Percentiles rank a stretch among this genome's conserved stretches.
These are phyloP conservation scores for Rubia yunnanensis DNA, from an alignment of 257 asterid species.

Conservation along the genomic window DNA sequence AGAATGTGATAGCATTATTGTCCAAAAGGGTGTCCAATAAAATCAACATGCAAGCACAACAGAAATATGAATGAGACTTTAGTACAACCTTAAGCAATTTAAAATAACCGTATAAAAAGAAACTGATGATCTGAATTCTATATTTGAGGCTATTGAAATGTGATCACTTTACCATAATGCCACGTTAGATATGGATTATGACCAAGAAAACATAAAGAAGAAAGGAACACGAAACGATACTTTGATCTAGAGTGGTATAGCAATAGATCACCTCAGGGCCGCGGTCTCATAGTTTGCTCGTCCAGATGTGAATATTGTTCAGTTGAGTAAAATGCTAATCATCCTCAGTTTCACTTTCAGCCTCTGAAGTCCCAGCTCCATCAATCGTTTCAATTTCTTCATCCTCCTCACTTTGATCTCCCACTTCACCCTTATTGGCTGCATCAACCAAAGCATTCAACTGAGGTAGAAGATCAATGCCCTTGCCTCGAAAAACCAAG, in stretches of 20 bases:
- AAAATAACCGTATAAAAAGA: too few relatives aligned
- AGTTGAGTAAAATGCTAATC: slow-evolving; percentile 20
- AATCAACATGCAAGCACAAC: too few relatives aligned
- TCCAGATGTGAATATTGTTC: not conserved
- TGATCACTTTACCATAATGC: too few relatives aligned
- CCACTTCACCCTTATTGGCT: slow-evolving; percentile 16
- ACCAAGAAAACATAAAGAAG: too few relatives aligned
- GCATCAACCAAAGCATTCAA: slow-evolving; percentile 36
- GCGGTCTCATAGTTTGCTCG: not conserved
- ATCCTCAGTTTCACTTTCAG: slow-evolving; percentile 38
- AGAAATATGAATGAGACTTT: too few relatives aligned
- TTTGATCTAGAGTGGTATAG: not conserved
- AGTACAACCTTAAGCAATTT: too few relatives aligned
- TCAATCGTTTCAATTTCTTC: slow-evolving; percentile 32
- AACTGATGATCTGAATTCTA: too few relatives aligned
- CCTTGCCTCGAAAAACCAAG: slow-evolving; percentile 57
- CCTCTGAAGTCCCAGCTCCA: slow-evolving; percentile 40
- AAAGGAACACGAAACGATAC: too few relatives aligned
- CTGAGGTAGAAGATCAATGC: slow-evolving; percentile 44
- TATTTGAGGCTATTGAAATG: too few relatives aligned
- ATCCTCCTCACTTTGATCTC: slow-evolving; percentile 20
- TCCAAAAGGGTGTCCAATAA: too few relatives aligned
- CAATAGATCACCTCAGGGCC: not conserved
- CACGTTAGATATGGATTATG: too few relatives aligned
- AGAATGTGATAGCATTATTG: too few relatives aligned